These are phyloP conservation scores for Aspergillus hancockii DNA, from an alignment of 495 filamentous ascomycete genomes.

Conservation along the genomic window DNA sequence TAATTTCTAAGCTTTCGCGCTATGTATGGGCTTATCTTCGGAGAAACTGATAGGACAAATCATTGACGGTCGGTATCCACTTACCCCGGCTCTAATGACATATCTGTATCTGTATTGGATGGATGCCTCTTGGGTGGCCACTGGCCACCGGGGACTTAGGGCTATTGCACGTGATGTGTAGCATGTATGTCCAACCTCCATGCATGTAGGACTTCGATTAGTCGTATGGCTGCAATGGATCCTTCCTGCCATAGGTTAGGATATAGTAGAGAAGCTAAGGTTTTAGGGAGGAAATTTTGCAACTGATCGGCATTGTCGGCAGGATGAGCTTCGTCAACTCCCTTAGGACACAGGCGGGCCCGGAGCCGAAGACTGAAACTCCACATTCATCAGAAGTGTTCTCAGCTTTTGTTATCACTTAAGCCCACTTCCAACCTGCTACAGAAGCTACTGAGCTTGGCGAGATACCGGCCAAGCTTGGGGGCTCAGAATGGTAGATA, in stretches of 20 bases:
- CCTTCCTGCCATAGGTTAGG: background rate
- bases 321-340: background rate
- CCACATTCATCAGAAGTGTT: background rate
- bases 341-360: background rate
- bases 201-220: background rate
- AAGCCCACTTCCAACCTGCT: background rate
- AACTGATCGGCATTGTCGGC: background rate
- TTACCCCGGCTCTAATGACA: background rate
- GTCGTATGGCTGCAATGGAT: background rate
- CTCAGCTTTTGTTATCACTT: background rate
- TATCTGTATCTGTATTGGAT: background rate
- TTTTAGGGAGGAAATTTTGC: background rate
- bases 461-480: background rate
- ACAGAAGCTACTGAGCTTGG: background rate
- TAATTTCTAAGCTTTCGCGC: background rate
- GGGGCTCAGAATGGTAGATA: background rate
- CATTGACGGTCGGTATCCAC: background rate
- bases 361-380: background rate
- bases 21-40: background rate
- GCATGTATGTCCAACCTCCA: background rate
- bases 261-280: conserved; percentile 1
- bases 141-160: background rate
- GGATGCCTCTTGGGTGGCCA: background rate
- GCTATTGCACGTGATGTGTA: background rate
- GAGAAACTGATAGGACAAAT: background rate